Evolutionary conservation across 257 asterid species (phyloP), one percentile per base, ranked within the genome.

Genomic region (Jaltomata sinuosa): DNA sequence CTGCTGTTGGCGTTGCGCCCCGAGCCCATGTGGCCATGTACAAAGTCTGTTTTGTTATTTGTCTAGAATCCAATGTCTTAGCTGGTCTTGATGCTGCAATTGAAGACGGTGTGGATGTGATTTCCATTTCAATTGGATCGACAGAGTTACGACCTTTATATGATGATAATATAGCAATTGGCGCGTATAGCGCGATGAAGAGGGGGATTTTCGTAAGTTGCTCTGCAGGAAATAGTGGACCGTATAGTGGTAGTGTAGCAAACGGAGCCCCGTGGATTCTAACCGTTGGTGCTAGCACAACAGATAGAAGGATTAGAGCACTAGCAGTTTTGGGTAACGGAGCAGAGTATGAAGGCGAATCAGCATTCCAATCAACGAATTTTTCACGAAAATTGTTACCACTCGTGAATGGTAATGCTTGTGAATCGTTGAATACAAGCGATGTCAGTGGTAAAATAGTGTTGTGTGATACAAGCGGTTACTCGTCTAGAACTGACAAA

Each of bases 191-290:
- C 0, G 82, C 85, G 9, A 69, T 83, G 72, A 15, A 16, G 32
- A 83, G 42, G 57, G 85, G 85, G 3, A 83, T 83, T 50, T 67
- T 67, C 34, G 77, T 67, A 18, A 34, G 77, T 67, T 32, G 27
- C 27, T 34, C 77, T 3, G 77, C 57, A 8, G 85, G 72, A 21
- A 83, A 83, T 45, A 3, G 9, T 2, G 85, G 85, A 22, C 82
- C 85, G 15, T 5, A 0, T 11, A 7, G 0, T 14, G 81, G 49
- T 8, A 68, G 55, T 19, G 25, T 69, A 2, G 1, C 5, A 2
- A 83, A 83, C 6, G 82, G 45, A n/a, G 85, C 85, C 11, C 85
- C 85, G 0, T 83, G 82, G 85, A 68, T 71, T 72, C 72, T 83
- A 29, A 83, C 85, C 2, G 55, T 71, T 36, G 85, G 85, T 29